These are phyloP conservation scores for Multifurca ochricompacta DNA, from an alignment of 768 basidiomycete genomes.

Conservation along the genomic window DNA sequence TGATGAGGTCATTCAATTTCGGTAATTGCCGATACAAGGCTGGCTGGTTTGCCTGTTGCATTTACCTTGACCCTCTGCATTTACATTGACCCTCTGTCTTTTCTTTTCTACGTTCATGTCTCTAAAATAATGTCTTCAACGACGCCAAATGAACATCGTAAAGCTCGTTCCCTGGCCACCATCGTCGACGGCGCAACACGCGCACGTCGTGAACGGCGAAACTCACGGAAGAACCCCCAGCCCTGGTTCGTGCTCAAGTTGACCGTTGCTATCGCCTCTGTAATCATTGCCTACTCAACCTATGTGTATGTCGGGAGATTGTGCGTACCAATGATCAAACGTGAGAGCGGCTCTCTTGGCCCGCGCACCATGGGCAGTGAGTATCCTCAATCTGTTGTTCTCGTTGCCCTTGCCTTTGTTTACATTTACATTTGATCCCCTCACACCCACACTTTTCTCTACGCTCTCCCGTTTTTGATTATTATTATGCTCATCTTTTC, in stretches of 20 bases:
- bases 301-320: conserved; percentile 78
- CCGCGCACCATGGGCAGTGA: conserved; percentile 55
- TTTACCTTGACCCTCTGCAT: too few relatives aligned
- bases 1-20: too few relatives aligned
- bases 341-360: conserved; percentile 36
- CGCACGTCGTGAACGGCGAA: not conserved
- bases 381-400: conserved; percentile 29
- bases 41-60: too few relatives aligned
- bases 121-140: not conserved
- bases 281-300: conserved; percentile 54
- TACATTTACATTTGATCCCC: too few relatives aligned
- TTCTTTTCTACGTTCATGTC: not conserved
- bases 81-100: too few relatives aligned
- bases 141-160: not conserved
- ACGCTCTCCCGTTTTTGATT: too few relatives aligned
- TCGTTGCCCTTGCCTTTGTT: not conserved
- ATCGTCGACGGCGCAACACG: conserved; percentile 5
- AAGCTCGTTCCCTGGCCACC: not conserved
- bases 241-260: conserved; percentile 73
- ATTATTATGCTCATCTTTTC: not conserved
- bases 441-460: too few relatives aligned
- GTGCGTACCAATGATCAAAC: conserved; percentile 61
- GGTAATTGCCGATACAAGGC: too few relatives aligned
- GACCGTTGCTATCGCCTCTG: conserved; percentile 49
- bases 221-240: conserved; percentile 37